Percentiles rank a stretch among this genome's conserved stretches.
Evolutionary conservation across 139 green algal genomes (phyloP).

Genomic region (Astrephomene gubernaculifera): DNA sequence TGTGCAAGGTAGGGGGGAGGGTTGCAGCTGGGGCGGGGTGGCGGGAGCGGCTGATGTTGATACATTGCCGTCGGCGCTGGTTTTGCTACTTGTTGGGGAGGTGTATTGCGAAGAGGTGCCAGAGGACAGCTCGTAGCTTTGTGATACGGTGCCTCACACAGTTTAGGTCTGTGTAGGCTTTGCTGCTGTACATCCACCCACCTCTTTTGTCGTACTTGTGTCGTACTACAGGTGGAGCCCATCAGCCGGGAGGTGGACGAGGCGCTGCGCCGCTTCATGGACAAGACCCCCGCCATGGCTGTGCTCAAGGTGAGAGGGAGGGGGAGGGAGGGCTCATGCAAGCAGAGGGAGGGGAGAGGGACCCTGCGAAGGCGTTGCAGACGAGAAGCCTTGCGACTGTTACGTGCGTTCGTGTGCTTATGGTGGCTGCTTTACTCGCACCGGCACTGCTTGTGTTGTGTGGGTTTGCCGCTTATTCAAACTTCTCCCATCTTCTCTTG

Average conservation of each 20-base stretch:
- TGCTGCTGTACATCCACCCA: too few relatives aligned
- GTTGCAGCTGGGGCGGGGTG: too few relatives aligned
- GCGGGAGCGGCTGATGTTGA: too few relatives aligned
- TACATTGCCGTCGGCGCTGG: too few relatives aligned
- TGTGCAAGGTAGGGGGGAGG: conserved; percentile 68
- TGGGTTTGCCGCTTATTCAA: neutral
- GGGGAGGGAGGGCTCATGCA: too few relatives aligned
- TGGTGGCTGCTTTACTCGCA: neutral
- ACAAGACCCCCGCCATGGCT: conserved; percentile 65
- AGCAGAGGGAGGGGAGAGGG: too few relatives aligned
- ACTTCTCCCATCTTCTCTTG: neutral
- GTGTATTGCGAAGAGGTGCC: too few relatives aligned
- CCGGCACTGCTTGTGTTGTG: neutral
- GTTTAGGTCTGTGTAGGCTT: too few relatives aligned
- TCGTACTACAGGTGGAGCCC: conserved; percentile 50
- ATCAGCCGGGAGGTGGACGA: conserved; percentile 64
- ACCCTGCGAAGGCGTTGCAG: neutral
- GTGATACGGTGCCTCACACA: too few relatives aligned
- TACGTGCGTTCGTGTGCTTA: neutral
- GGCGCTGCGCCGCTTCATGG: conserved; percentile 66
- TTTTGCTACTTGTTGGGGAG: too few relatives aligned
- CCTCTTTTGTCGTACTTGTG: too few relatives aligned
- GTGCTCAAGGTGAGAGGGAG: conserved; percentile 48
- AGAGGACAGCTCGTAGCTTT: too few relatives aligned
- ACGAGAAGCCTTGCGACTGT: neutral